Evolutionary conservation across 2,329 filamentous ascomycete species (phyloP).

Genomic region (Penicillium sp.): DNA sequence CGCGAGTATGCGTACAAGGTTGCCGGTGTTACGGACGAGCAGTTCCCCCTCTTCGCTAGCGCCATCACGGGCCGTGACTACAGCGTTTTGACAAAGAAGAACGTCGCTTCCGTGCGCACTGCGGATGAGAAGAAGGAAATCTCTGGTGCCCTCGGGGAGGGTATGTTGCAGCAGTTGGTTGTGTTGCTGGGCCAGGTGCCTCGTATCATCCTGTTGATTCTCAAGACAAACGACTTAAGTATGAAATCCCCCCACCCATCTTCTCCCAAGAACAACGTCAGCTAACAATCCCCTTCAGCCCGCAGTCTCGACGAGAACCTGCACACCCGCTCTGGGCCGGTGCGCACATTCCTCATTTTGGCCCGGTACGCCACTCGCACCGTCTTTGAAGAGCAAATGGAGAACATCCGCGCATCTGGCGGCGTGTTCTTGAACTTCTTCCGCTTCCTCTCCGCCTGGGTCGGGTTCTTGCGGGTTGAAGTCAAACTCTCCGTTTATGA

Average conservation of each 20-base stretch:
- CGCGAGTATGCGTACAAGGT: slow-evolving; percentile 86
- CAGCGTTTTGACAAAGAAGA: slow-evolving; percentile 68
- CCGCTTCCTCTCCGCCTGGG: slow-evolving; percentile 57
- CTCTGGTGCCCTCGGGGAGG: slow-evolving; percentile 80
- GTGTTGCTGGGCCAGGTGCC: slow-evolving; percentile 87
- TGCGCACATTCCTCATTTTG: slow-evolving; percentile 67
- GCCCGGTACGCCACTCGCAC: slow-evolving; percentile 66
- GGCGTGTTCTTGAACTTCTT: slow-evolving; percentile 58
- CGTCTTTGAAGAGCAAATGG: slow-evolving; percentile 65
- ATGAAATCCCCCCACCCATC: slow-evolving; percentile 31
- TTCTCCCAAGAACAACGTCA: not conserved
- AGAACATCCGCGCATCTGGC: slow-evolving; percentile 52
- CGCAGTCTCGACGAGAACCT: slow-evolving; percentile 86
- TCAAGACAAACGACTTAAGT: slow-evolving; percentile 97
- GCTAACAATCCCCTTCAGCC: slow-evolving; percentile 48
- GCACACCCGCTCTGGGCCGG: slow-evolving; percentile 60
- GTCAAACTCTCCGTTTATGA: slow-evolving; percentile 64
- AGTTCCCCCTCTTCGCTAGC: slow-evolving; percentile 93
- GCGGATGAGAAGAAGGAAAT: slow-evolving; percentile 84
- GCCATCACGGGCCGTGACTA: slow-evolving; percentile 96
- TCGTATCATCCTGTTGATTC: slow-evolving; percentile 86
- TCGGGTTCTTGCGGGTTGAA: slow-evolving; percentile 59
- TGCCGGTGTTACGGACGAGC: slow-evolving; percentile 82
- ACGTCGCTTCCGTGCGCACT: slow-evolving; percentile 63
- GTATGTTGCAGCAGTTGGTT: slow-evolving; percentile 85